These are phyloP conservation scores for Wickerhamiella parazyma DNA, from an alignment of 805 yeast genomes.

Conservation along the genomic window DNA sequence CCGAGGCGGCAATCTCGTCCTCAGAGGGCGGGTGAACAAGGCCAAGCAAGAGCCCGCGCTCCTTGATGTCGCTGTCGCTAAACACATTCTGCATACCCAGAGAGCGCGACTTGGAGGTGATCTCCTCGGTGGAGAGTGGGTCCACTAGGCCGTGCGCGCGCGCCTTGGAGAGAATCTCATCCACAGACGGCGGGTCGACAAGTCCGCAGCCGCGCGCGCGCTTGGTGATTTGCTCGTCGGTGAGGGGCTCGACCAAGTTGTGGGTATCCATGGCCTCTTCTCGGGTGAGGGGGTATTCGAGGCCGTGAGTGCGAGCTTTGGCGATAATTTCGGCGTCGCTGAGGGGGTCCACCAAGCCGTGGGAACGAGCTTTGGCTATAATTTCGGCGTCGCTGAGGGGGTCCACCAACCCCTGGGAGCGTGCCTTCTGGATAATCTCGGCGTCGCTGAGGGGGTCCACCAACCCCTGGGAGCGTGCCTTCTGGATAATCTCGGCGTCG, in stretches of 20 bases:
- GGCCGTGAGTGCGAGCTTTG: conserved; percentile 8
- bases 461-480: conserved; percentile 66
- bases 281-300: conserved; percentile 26
- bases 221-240: conserved; percentile 4
- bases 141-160: conserved; percentile 16
- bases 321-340: neutral
- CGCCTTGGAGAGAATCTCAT: conserved; percentile 24
- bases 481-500: conserved; percentile 8
- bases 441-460: conserved; percentile 1
- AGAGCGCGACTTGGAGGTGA: neutral
- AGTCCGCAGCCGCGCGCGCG: conserved; percentile 18
- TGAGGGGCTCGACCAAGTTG: conserved; percentile 7
- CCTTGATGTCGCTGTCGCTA: conserved; percentile 34
- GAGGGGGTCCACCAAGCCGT: conserved; percentile 38
- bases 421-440: neutral
- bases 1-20: conserved; percentile 3
- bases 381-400: conserved; percentile 10
- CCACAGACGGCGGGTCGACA: conserved; percentile 37
- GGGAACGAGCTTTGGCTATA: conserved; percentile 41
- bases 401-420: neutral
- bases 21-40: conserved; percentile 11
- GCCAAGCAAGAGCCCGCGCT: conserved; percentile 17
- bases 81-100: conserved; percentile 7
- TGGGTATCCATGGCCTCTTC: conserved; percentile 27
- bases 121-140: conserved; percentile 1